phyloP scores from a whole-genome alignment of 768 basidiomycete genomes.

The Candolleomyces aberdarensis region DNA sequence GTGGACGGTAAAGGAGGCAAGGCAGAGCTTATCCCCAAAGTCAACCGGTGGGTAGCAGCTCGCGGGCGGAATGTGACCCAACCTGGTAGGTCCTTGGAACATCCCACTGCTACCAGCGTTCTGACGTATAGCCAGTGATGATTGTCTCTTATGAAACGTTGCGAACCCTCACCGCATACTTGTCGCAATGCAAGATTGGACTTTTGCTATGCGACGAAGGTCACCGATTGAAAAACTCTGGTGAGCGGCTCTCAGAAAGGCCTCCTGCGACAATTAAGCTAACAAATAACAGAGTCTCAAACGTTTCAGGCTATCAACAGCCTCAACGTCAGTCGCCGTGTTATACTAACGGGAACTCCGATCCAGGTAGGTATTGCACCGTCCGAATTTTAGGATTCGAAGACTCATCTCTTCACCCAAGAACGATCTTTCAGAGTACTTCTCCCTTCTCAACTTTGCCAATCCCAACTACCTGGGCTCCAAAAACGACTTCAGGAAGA shows the following conservation, averaged over 20 bases:
- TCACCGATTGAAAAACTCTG: conserved; percentile 94
- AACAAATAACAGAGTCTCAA: conserved; percentile 58
- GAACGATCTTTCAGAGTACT: conserved; percentile 95
- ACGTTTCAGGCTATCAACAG: conserved; percentile 83
- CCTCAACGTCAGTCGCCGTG: conserved; percentile 84
- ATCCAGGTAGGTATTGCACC: conserved; percentile 59
- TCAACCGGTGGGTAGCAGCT: conserved; percentile 88
- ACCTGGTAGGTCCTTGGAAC: conserved; percentile 56
- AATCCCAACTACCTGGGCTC: conserved; percentile 89
- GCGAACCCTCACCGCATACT: conserved; percentile 70
- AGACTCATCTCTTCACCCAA: conserved; percentile 24
- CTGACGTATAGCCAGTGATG: conserved; percentile 61
- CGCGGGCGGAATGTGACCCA: conserved; percentile 86
- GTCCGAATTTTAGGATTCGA: neutral
- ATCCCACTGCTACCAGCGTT: neutral
- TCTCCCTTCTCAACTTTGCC: conserved; percentile 89
- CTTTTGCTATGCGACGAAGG: conserved; percentile 96
- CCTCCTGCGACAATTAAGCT: neutral
- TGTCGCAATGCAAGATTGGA: conserved; percentile 81
- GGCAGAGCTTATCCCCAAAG: conserved; percentile 71
- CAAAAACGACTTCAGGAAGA: conserved; percentile 90
- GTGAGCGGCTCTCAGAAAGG: conserved; percentile 30
- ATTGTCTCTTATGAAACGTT: conserved; percentile 98
- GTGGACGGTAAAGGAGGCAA: conserved; percentile 93
- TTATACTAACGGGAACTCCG: conserved; percentile 92